Base-by-base conservation (phyloP, 192 early-diverging fungal genomes). In the Dissophora globulifera region DNA sequence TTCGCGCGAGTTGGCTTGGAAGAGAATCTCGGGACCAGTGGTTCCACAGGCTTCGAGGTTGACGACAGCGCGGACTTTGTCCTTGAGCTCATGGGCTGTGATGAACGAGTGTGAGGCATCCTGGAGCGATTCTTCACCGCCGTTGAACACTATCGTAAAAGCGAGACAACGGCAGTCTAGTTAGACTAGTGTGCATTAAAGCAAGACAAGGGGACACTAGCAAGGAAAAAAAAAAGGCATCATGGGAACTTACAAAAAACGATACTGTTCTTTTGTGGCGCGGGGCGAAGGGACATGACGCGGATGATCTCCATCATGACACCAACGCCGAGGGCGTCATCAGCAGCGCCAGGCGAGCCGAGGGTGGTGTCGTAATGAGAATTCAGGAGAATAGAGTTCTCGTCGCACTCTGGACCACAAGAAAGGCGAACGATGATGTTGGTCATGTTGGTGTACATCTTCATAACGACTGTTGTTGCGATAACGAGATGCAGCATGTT, bases 81-180 rank as follows among this genome's bases (percentile, higher is more conserved):
- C 83, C 64, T 84, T 85, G 25, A 85, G 59, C 33, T 83, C 79
- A 57, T 88, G 86, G 59, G 71, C 82, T 1, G 85, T 88, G 56
- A 92, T 88, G 63, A 93, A 93, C 3, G 85, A 86, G 65, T 92
- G 89, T 5, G 89, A 87, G 12, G 87, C 92, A 81, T 93, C 92
- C 65, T 93, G 90, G 3, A 92, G 62, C 1, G 87, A 84, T 68
- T 93, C 92, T 70, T 93, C 92, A 1, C 90, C 92, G 42, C 92
- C 92, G 63, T 93, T 93, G 74, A 89, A 93, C 72, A 93, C 85
- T 86, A 47, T 50, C 5, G 35, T 6, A 38, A 38, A 38, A 9
- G 35, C 35, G 2, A 19, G 27, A 4, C 22, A 42, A 2, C 30
- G 22, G 49, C n/a, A 12, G n/a, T n/a, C n/a, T n/a, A n/a, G n/a